Evolutionary conservation across 768 basidiomycete species (phyloP), one percentile per base, ranked within the genome.

Genomic region (Trametes sanguinea): DNA sequence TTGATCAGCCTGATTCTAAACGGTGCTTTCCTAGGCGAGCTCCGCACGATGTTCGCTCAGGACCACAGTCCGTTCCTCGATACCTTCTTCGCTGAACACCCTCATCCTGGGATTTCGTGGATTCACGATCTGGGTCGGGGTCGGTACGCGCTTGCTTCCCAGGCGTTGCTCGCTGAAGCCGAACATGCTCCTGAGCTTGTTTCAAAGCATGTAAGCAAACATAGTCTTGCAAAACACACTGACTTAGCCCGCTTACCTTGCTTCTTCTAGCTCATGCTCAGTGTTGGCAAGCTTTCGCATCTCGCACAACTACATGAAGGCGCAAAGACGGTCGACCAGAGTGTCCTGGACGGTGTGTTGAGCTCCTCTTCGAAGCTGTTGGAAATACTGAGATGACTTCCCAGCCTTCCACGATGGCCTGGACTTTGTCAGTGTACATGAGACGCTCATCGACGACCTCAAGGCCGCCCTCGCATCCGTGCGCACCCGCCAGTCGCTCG

Each of bases 391-490:
- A 30, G 42, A 32, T 60, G 10, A 61, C 54, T 11, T n/a, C 30
- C 0, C 65, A 95, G 94, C 82, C 2, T 89, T 95, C 78, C 92
- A 98, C 68, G 87, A 94, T 67, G 85, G 83, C 30, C 81, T 98
- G 51, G 93, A 98, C 74, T 87, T 95, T 62, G 81, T 97, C 66
- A 88, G 87, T 59, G 88, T 96, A 2, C 94, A 96, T 66, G 84
- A 89, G 67, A 79, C 79, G 3, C 75, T 98, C 2, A 64, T 85
- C 6, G 77, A 83, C 4, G 83, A 89, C 45, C 86, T 95, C 72
- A 84, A 77, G 65, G 71, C 77, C 30, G 78, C 75, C 11, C 76
- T 83, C 33, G 75, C 71, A 37, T 74, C 75, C 33, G 73, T 81
- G 45, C 86, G 85, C n/a, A 78, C 81, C 44, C 80, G 80, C 56